These are phyloP conservation scores for Penicillium herquei DNA, from an alignment of 495 filamentous ascomycete genomes.

Conservation along the genomic window DNA sequence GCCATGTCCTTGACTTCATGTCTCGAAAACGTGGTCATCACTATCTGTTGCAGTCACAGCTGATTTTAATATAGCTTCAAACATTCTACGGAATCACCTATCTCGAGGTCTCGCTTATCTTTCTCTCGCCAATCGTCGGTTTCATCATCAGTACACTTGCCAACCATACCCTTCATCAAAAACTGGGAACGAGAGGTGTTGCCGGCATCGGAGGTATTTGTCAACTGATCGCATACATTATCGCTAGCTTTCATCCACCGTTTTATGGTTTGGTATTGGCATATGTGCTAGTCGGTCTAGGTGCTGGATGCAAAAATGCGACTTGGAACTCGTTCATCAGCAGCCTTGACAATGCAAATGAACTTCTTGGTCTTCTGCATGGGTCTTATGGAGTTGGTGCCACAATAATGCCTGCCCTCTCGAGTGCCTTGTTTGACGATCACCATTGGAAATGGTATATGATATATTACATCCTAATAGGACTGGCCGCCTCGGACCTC, in stretches of 20 bases:
- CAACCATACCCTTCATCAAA: not conserved
- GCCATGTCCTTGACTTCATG: too few relatives aligned
- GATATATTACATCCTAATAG: too few relatives aligned
- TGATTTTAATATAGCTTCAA: constrained; percentile 50
- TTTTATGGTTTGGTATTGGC: not conserved
- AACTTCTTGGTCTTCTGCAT: constrained; percentile 55
- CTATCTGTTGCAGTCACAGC: too few relatives aligned
- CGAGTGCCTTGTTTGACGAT: not conserved
- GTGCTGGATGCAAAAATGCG: not conserved
- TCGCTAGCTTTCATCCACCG: not conserved
- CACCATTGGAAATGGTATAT: too few relatives aligned
- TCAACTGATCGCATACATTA: not conserved
- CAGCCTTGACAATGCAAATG: constrained; percentile 55
- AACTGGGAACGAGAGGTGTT: not conserved
- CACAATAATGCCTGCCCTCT: constrained; percentile 38
- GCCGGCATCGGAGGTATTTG: not conserved
- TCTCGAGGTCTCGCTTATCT: constrained; percentile 55
- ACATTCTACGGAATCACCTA: constrained; percentile 53
- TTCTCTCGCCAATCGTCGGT: constrained; percentile 56
- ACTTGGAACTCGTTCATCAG: constrained; percentile 38
- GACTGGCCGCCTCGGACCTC: too few relatives aligned
- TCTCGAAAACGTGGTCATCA: too few relatives aligned
- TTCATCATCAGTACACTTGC: constrained; percentile 49
- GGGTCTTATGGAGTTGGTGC: constrained; percentile 55
- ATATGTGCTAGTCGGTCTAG: not conserved